These are phyloP conservation scores for Pleoardoris graminearum DNA, from an alignment of 2,329 filamentous ascomycete species.

Conservation along the genomic window DNA sequence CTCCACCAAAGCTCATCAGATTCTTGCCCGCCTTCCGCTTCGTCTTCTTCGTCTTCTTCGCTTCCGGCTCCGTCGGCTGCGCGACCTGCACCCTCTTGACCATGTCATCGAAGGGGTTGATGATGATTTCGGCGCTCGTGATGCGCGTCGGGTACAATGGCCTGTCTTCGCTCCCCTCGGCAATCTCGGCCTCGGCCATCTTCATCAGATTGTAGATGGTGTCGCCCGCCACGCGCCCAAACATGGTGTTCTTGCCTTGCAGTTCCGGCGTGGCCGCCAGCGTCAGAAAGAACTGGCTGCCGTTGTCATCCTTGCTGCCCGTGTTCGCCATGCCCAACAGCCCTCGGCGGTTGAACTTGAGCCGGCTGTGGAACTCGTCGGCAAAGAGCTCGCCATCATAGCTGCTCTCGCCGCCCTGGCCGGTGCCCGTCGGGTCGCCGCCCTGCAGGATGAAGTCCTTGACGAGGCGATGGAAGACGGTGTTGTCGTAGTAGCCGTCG, in stretches of 20 bases:
- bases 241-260: constrained; percentile 87
- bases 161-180: constrained; percentile 74
- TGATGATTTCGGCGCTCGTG: constrained; percentile 70
- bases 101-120: constrained; percentile 85
- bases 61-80: constrained; percentile 51
- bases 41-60: constrained; percentile 52
- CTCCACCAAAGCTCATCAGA: constrained; percentile 73
- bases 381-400: constrained; percentile 81
- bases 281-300: constrained; percentile 97
- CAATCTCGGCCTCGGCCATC: constrained; percentile 85
- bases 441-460: constrained; percentile 93
- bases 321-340: constrained; percentile 96
- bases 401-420: constrained; percentile 88
- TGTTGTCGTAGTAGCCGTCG: constrained; percentile 93
- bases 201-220: constrained; percentile 95
- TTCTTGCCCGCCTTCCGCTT: constrained; percentile 78
- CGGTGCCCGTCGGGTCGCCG: constrained; percentile 90
- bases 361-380: constrained; percentile 88
- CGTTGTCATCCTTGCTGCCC: constrained; percentile 75
- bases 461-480: constrained; percentile 90
- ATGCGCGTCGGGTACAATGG: constrained; percentile 86
- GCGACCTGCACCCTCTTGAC: constrained; percentile 66
- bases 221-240: constrained; percentile 88
- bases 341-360: constrained; percentile 91
- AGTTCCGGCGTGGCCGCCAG: constrained; percentile 81